phyloP scores from a whole-genome alignment of 805 yeast genomes.

The Candida vartiovaarae region DNA sequence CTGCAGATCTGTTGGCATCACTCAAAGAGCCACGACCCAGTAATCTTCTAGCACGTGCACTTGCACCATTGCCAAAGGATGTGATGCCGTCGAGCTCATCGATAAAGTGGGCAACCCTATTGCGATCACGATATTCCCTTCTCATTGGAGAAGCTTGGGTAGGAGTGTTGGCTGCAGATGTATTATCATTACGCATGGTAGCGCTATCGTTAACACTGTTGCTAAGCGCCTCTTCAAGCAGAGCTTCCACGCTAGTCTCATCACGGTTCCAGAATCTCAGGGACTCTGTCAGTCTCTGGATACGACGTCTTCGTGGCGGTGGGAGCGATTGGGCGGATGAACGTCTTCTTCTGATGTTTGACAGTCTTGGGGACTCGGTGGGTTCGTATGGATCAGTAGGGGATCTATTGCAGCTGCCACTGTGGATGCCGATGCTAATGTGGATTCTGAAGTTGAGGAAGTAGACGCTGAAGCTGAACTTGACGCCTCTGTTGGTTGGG shows the following conservation, averaged over 20 bases:
- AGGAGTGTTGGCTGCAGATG: neutral
- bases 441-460: neutral
- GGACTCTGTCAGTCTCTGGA: conserved; percentile 8
- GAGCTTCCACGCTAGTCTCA: neutral
- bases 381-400: neutral
- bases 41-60: too few species aligned
- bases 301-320: conserved; percentile 19
- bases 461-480: neutral
- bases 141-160: neutral
- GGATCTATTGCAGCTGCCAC: conserved; percentile 3
- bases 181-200: neutral
- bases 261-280: conserved; percentile 14
- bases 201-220: neutral
- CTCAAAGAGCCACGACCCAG: too few species aligned
- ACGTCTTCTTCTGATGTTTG: conserved; percentile 14
- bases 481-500: neutral
- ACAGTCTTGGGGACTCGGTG: neutral
- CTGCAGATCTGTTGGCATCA: neutral
- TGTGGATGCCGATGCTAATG: conserved; percentile 7
- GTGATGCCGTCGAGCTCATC: conserved; percentile 21
- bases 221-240: neutral
- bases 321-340: conserved; percentile 16
- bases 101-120: conserved; percentile 5
- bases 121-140: neutral
- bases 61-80: conserved; percentile 3